These are phyloP conservation scores for Acanthamoeba royreba DNA, from an alignment of 208 protist species.

Conservation along the genomic window DNA sequence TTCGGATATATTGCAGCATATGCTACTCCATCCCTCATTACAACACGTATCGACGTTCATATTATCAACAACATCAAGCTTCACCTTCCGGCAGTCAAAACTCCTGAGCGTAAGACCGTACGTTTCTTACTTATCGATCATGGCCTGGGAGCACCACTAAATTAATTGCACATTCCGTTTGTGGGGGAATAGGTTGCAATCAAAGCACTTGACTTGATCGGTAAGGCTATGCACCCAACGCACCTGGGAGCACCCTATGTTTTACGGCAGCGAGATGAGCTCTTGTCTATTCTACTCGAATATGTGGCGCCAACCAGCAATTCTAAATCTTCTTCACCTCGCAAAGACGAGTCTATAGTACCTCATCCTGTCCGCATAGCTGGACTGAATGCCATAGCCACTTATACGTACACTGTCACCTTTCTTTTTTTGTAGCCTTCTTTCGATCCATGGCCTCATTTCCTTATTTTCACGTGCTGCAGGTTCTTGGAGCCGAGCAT, in stretches of 20 bases:
- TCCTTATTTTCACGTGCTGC: background rate
- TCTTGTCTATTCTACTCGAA: slow-evolving; percentile 46
- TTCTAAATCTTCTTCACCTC: background rate
- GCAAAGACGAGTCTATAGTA: background rate
- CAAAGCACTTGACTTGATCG: slow-evolving; percentile 57
- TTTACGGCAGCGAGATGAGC: slow-evolving; percentile 57
- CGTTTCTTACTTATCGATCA: background rate
- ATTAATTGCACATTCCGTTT: background rate
- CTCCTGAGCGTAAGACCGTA: slow-evolving; percentile 39
- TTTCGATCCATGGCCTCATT: background rate
- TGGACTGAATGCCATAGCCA: background rate
- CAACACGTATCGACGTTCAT: slow-evolving; percentile 66
- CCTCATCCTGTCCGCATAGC: background rate
- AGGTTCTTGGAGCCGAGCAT: background rate
- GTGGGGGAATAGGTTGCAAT: background rate
- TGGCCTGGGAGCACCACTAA: too few relatives aligned
- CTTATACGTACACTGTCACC: background rate
- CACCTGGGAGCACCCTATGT: slow-evolving; percentile 33
- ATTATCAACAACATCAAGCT: slow-evolving; percentile 54
- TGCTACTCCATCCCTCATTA: slow-evolving; percentile 42
- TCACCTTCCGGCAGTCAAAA: slow-evolving; percentile 39
- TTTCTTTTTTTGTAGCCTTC: too few relatives aligned
- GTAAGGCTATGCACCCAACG: slow-evolving; percentile 55
- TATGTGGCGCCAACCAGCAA: slow-evolving; percentile 40
- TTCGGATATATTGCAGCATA: slow-evolving; percentile 63